These are phyloP conservation scores for Lactarius deliciosus DNA, from an alignment of 768 basidiomycete genomes.

Conservation along the genomic window DNA sequence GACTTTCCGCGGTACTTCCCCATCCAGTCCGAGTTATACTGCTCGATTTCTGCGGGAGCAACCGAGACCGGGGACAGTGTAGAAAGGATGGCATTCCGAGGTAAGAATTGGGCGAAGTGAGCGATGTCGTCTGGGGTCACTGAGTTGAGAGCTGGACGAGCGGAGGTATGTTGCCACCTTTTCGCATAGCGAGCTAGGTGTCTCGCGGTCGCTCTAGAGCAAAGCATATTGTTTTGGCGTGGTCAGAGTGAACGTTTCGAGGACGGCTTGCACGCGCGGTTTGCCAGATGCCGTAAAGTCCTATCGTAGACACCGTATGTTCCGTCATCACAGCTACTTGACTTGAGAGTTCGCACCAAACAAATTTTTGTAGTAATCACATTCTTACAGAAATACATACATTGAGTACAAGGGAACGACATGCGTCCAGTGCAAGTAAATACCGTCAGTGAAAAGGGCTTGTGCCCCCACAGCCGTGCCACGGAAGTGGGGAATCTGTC, in stretches of 20 bases:
- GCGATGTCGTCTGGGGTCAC: constrained; percentile 59
- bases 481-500: constrained; percentile 13
- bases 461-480: constrained; percentile 17
- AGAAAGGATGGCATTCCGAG: constrained; percentile 63
- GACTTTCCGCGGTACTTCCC: constrained; percentile 87
- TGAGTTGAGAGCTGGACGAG: constrained; percentile 35
- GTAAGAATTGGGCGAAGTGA: constrained; percentile 66
- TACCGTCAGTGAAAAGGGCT: background rate
- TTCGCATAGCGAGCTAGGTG: constrained; percentile 11
- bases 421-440: background rate
- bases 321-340: background rate
- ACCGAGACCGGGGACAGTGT: constrained; percentile 53
- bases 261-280: background rate
- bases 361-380: background rate
- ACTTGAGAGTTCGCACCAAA: background rate
- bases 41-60: constrained; percentile 63
- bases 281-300: background rate
- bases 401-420: background rate
- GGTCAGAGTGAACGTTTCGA: background rate
- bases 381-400: background rate
- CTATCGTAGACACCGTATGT: background rate
- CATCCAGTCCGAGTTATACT: constrained; percentile 95
- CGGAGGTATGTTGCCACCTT: constrained; percentile 32
- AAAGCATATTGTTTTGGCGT: constrained; percentile 18
- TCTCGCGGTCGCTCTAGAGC: constrained; percentile 11